Evolutionary conservation across 2,329 filamentous ascomycete species (phyloP), one percentile per base, ranked within the genome.

Genomic region (Monilinia fructicola): DNA sequence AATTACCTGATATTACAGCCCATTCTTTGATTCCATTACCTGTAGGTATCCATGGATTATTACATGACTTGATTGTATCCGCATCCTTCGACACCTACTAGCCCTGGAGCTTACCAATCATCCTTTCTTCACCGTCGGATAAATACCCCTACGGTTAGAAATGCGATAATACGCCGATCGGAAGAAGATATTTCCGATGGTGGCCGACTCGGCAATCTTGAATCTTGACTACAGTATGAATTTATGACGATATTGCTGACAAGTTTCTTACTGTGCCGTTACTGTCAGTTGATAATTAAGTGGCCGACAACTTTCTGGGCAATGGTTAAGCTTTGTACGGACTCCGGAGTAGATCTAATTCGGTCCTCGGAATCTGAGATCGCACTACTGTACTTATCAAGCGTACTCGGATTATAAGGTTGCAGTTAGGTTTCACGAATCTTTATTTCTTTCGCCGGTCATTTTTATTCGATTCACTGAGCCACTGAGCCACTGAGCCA

Each of bases 121-220:
- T 42, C 2, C 18, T 48, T 48, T 48, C 18, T 9, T 48, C 11
- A 21, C 9, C 44, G 7, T 21, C 18, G 18, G 18, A 44, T 18
- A 21, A 4, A 5, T 42, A 26, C 54, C 6, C 6, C 5, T 21
- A n/a, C 26, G 12, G 31, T 35, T 7, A 35, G 2, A 26, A 42
- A 11, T 50, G n/a, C 38, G 35, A 42, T 14, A 38, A 4, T 42
- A 26, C 4, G n/a, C 23, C 4, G 1, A 14, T 28, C 23, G 54
- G 54, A 58, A 58, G 38, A 58, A 58, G 9, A 44, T 44, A 58
- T 26, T 28, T n/a, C 54, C 54, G 23, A n/a, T 44, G 23, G 16
- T 42, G 3, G 26, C 35, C 35, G n/a, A 42, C 6, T 35, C 31
- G 31, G 31, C 31, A 31, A 31, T 31, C 28, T 31, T 3, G 28